Evolutionary conservation across 768 basidiomycete species (phyloP), one percentile per base, ranked within the genome.

Genomic region (Mycena pura): DNA sequence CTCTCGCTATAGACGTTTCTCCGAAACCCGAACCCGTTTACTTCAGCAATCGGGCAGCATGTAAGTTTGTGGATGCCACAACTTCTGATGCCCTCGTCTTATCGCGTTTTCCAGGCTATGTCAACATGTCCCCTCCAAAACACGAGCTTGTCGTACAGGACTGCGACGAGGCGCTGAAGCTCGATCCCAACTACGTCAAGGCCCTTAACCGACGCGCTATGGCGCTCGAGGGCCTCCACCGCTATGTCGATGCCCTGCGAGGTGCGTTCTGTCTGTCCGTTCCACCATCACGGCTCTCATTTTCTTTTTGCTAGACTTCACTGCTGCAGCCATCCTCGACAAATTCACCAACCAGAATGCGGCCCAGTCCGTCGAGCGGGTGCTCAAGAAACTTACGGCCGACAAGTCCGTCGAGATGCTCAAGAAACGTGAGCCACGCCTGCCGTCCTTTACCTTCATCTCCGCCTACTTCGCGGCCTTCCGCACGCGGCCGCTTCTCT

Each of bases 391-490:
- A 62, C 76, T 97, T 29, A 84, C 96, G 0, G 76, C 82, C 1
- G 79, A 87, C 69, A 89, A 90, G 73, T 92, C 93, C 0, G 76
- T 84, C 17, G 85, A 91, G 63, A 89, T 94, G 41, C 76, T 96
- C 21, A 73, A 82, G 45, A 53, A 40, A 13, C 64, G 64, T 24
- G 64, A 66, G 44, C 64, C 60, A 17, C 64, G 60, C 38, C 57
- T 66, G 29, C 64, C 64, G 15, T 66, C 64, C 24, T 66, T 60
- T 48, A 66, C 64, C 57, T 66, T 99, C 76, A 90, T 97, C 66
- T 89, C 91, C 13, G 92, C 96, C 0, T 99, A 99, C 80, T 95
- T 99, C 72, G 90, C 94, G 60, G 97, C 97, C 9, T 99, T 99
- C 90, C 88, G 97, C 65, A 80, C 89, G 57, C 89, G 94, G 43